Evolutionary conservation across 805 yeast genomes (phyloP).

Genomic region (Kuraishia borneana): DNA sequence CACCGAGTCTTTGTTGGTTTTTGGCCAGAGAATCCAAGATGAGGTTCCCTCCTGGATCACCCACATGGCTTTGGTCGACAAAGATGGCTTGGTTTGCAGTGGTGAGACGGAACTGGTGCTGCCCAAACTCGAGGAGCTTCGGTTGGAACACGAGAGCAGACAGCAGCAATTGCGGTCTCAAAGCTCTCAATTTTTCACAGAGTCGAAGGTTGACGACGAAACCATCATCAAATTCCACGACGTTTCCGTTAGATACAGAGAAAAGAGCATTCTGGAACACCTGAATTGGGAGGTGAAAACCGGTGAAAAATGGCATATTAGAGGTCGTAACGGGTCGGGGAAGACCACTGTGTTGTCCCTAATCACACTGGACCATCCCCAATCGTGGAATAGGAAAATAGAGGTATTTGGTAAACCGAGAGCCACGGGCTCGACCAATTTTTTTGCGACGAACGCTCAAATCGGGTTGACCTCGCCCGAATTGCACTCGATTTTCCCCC

Average conservation of each 20-base stretch:
- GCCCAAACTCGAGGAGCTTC: constrained; percentile 15
- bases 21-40: constrained; percentile 76
- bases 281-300: constrained; percentile 54
- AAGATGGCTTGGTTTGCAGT: constrained; percentile 35
- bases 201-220: background rate
- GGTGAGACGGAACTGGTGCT: no score
- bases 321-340: constrained; percentile 89
- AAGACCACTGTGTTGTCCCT: constrained; percentile 80
- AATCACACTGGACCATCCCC: constrained; percentile 92
- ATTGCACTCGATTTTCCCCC: constrained; percentile 78
- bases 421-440: constrained; percentile 62
- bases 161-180: constrained; percentile 1
- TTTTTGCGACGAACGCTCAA: constrained; percentile 64
- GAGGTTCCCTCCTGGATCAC: constrained; percentile 70
- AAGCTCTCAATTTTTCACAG: background rate
- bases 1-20: constrained; percentile 26
- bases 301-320: constrained; percentile 81
- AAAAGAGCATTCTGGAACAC: constrained; percentile 44
- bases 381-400: constrained; percentile 76
- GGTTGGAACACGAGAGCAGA: constrained; percentile 2
- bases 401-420: constrained; percentile 56
- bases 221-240: constrained; percentile 39
- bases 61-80: constrained; percentile 53
- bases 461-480: constrained; percentile 92
- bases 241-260: constrained; percentile 58